Base-by-base conservation (phyloP, 2,329 filamentous ascomycete species). In the Pseudopyricularia javanii region DNA sequence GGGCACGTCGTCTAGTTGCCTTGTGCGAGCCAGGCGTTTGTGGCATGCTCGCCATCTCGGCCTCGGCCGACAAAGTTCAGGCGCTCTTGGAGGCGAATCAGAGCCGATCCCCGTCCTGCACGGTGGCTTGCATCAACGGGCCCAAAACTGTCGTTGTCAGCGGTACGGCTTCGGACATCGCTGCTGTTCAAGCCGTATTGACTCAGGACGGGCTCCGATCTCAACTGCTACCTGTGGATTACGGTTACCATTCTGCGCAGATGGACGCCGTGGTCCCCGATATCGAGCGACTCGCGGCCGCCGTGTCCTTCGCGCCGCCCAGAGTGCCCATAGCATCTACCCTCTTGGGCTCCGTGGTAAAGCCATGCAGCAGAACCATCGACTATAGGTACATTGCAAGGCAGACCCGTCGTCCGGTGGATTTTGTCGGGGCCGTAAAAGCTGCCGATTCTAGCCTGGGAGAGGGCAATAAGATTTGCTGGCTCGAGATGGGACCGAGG, bases 111-210 rank as follows among this genome's bases (percentile, higher is more conserved):
- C 8, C 33, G 33, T 37, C 34, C 5, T 37, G 34, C 17, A 15
- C 34, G 5, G 22, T 47, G 2, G 76, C 83, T 1, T 88, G 85
- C 65, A 73, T 84, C 61, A 88, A 88, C 60, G 75, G 76, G 0
- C 77, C 76, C 0, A 69, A 75, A 35, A 79, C 83, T 60, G 83
- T 76, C 28, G 83, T 86, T 14, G 66, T 85, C 20, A 50, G 49
- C 49, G 49, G 49, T 4, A 37, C 22, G 7, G 20, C 28, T 4
- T 7, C 24, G 1, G 30, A 26, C 5, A 3, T 50, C 5, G 20
- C n/a, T 9, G 33, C 6, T 4, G 26, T 28, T 15, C 20, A 26
- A 22, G 11, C 28, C 4, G 15, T n/a, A 3, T 54, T 59, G 3
- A 28, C 54, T 22, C 24, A 15, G 5, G 51, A 15, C 3, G 58